These are phyloP conservation scores for Herpetomonas muscarum DNA, from an alignment of 208 protist species.

Conservation along the genomic window DNA sequence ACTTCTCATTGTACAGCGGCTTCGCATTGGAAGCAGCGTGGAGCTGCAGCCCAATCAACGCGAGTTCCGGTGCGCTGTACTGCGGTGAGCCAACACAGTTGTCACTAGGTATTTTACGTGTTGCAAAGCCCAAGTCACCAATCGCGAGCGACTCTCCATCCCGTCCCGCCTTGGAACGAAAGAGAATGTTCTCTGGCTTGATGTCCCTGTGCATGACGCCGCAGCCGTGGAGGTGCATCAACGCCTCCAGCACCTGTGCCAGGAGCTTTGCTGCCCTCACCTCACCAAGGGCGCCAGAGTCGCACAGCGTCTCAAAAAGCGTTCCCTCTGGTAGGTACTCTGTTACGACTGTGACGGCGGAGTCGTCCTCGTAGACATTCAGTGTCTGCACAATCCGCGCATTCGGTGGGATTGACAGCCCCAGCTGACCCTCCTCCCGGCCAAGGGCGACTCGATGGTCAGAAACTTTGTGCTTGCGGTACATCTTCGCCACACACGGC, in stretches of 20 bases:
- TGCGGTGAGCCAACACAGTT: slow-evolving; percentile 73
- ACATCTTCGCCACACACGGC: slow-evolving; percentile 56
- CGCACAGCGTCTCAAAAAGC: slow-evolving; percentile 93
- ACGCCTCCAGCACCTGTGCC: slow-evolving; percentile 93
- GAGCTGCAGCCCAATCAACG: slow-evolving; percentile 52
- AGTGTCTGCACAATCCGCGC: slow-evolving; percentile 82
- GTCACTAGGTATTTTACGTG: slow-evolving; percentile 31
- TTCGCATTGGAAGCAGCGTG: slow-evolving; percentile 12
- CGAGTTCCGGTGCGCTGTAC: slow-evolving; percentile 84
- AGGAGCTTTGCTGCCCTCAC: slow-evolving; percentile 90
- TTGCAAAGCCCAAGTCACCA: slow-evolving; percentile 98
- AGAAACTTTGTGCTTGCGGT: slow-evolving; percentile 34
- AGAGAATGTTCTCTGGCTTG: slow-evolving; percentile 99
- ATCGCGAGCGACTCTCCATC: slow-evolving; percentile 73
- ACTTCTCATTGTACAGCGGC: slow-evolving; percentile 82
- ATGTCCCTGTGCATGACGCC: slow-evolving; percentile 99
- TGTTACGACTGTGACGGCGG: slow-evolving; percentile 91
- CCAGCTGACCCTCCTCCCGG: slow-evolving; percentile 52
- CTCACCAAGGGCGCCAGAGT: slow-evolving; percentile 87
- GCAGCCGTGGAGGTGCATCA: slow-evolving; percentile 92
- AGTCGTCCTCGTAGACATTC: slow-evolving; percentile 80
- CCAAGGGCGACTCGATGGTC: slow-evolving; percentile 33
- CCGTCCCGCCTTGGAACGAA: slow-evolving; percentile 76
- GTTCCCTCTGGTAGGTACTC: slow-evolving; percentile 98
- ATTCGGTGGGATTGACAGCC: slow-evolving; percentile 32